phyloP scores from a whole-genome alignment of 1,284 basidiomycete genomes.

The Cryptococcus hybrid region DNA sequence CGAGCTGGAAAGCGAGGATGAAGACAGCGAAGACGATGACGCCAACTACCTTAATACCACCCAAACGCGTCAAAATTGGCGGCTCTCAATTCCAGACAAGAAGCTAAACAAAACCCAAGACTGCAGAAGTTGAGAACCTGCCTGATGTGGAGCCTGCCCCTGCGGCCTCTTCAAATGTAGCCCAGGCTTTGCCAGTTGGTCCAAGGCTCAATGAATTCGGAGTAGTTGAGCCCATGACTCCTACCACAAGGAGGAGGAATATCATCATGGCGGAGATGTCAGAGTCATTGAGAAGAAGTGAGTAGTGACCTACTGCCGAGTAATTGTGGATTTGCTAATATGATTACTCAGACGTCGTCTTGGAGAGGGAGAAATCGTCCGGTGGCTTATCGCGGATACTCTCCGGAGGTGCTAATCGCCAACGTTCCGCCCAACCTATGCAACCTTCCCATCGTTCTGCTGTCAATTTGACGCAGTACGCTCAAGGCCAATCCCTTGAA shows the following conservation, averaged over 20 bases:
- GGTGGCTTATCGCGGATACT: conserved; percentile 8
- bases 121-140: neutral
- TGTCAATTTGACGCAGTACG: conserved; percentile 28
- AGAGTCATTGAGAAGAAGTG: conserved; percentile 42
- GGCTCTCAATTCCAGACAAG: conserved; percentile 34
- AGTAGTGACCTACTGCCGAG: conserved; percentile 13
- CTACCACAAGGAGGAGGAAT: conserved; percentile 36
- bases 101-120: conserved; percentile 12
- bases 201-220: conserved; percentile 24
- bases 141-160: neutral
- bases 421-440: conserved; percentile 28
- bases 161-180: neutral
- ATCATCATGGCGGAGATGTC: conserved; percentile 49
- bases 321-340: neutral
- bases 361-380: conserved; percentile 45
- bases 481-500: conserved; percentile 20
- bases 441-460: conserved; percentile 27
- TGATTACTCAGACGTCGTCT: conserved; percentile 32
- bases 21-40: conserved; percentile 23
- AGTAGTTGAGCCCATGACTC: conserved; percentile 31
- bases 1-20: conserved; percentile 4
- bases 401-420: conserved; percentile 8
- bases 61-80: conserved; percentile 32
- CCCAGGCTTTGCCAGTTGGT: conserved; percentile 7
- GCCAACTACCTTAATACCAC: conserved; percentile 40